Conservation (phyloP, 305 asterid species). For the Fraxinus sp. region DNA sequence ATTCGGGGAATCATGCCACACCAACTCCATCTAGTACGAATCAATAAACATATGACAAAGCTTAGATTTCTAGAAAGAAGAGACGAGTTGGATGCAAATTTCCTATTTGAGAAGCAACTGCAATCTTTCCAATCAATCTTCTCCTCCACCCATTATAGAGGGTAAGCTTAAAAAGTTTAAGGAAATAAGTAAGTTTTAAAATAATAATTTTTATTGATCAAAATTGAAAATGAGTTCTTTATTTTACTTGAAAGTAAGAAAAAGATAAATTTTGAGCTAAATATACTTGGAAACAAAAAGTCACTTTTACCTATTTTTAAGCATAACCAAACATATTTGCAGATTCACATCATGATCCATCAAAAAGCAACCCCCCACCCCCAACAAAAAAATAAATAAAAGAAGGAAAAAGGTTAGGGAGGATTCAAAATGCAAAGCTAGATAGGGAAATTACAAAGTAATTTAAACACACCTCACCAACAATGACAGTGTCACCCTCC, state of each 20-base stretch:
- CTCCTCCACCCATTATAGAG: not conserved
- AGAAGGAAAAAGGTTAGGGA: not conserved
- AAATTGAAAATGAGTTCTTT: not conserved
- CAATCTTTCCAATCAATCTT: not conserved
- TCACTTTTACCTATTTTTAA: not conserved
- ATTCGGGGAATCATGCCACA: conserved; percentile 68
- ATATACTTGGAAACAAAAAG: not conserved
- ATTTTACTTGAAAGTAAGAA: not conserved
- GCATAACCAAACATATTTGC: not conserved
- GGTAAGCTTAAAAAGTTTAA: not conserved
- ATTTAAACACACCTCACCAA: conserved; percentile 64
- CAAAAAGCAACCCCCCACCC: not conserved
- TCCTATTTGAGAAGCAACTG: not conserved
- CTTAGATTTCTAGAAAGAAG: not conserved
- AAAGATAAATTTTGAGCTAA: not conserved
- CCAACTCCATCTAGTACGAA: conserved; percentile 70
- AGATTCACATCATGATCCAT: not conserved
- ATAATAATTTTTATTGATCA: not conserved
- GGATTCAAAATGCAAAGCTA: not conserved
- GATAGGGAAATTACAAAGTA: not conserved
- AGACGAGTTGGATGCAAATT: conserved; percentile 1
- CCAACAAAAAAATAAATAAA: not conserved
- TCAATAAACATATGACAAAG: not conserved
- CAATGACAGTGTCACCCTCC: conserved; percentile 80
- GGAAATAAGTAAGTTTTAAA: not conserved